Evolutionary conservation across 2,329 filamentous ascomycete species (phyloP), one percentile per base, ranked within the genome.

Genomic region (Hymenoscyphus occultus): DNA sequence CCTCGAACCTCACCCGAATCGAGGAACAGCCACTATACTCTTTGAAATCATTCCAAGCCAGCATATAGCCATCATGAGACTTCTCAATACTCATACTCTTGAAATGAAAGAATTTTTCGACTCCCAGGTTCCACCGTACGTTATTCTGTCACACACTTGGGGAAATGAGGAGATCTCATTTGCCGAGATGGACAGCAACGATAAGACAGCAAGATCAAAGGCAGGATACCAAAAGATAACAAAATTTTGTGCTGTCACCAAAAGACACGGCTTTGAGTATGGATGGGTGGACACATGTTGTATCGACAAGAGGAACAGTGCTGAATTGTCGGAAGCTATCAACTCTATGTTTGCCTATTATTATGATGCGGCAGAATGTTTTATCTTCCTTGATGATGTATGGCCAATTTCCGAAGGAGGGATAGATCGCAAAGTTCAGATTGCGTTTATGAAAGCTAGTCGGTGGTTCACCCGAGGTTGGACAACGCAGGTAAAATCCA

Each of bases 81-180:
- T 54, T 28, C 19, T 54, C 2, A 28, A 28, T 10, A 54, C 19
- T 14, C 31, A 58, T 19, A 58, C 12, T n/a, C 6, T 54, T 28
- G 48, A 28, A 10, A 19, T 54, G n/a, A 19, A 13, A 13, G 48
- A 54, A 19, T 28, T 28, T 54, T 54, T 54, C 22, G 48, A 54
- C 2, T 54, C 48, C 19, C 48, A 54, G 48, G 59, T 61, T 39
- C 73, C 74, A 0, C 63, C 66, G 0, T 76, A 76, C 59, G 73
- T 72, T 3, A 75, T 76, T 4, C 68, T 77, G 3, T 76, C 74
- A 5, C 75, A 77, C 59, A 73, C 69, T 5, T 76, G 75, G 75
- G 70, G 67, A 3, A 60, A 69, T 0, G 74, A 69, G 2, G 75
- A 77, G 64, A 70, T 75, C 9, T 61, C 69, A 0, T 72, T 73